A percentile compares a stretch with the other conserved stretches of the same genome.
Conservation (phyloP, 2,329 filamentous ascomycete genomes). For the Scopulariopsis brevicaulis region DNA sequence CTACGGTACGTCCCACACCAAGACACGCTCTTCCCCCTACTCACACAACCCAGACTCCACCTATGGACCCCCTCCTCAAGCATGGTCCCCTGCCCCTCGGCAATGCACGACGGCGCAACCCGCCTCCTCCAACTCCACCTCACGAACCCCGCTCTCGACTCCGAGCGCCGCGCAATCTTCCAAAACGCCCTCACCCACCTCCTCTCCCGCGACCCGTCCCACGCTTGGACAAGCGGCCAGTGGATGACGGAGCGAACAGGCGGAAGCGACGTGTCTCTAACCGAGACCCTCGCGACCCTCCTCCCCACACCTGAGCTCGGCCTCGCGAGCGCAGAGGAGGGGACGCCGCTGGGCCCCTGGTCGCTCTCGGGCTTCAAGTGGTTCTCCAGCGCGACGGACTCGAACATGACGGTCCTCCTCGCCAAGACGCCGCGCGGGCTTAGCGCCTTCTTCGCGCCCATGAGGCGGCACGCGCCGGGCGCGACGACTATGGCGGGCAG, state of each 20-base stretch:
- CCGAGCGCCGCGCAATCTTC: conserved; percentile 28
- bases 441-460: conserved; percentile 54
- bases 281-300: conserved; percentile 45
- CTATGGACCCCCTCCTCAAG: conserved; percentile 4
- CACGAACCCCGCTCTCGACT: conserved; percentile 13
- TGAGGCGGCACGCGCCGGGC: conserved; percentile 29
- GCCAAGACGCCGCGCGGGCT: conserved; percentile 39
- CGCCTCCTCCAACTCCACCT: conserved; percentile 35
- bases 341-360: conserved; percentile 44
- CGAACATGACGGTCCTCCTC: conserved; percentile 46
- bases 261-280: conserved; percentile 57
- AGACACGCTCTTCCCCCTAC: no score
- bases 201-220: conserved; percentile 14
- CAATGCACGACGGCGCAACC: conserved; percentile 39
- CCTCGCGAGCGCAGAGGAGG: conserved; percentile 56
- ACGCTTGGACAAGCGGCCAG: conserved; percentile 59
- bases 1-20: not conserved
- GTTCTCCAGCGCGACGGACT: conserved; percentile 22
- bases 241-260: conserved; percentile 69
- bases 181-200: conserved; percentile 40
- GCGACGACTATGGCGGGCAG: conserved; percentile 15
- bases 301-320: conserved; percentile 8
- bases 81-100: conserved; percentile 2
- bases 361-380: conserved; percentile 59
- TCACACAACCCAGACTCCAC: not conserved